Evolutionary conservation across 176 grass and related monocot genomes (phyloP).

Genomic region (Zizania latifolia): DNA sequence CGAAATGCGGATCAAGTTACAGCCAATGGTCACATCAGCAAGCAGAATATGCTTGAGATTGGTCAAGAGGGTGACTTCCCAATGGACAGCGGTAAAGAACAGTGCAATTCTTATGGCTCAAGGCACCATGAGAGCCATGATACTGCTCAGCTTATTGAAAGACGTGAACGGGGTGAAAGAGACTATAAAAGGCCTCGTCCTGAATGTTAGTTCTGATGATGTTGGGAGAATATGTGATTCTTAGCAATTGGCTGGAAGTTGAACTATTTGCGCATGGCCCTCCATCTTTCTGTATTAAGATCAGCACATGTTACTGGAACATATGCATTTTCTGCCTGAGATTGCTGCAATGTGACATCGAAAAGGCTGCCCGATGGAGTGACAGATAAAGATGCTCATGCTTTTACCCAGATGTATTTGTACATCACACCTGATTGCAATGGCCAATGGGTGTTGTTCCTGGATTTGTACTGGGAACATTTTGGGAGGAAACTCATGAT

Average conservation of each 20-base stretch:
- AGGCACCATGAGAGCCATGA: slow-evolving; percentile 6
- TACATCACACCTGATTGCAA: not conserved
- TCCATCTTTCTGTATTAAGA: not conserved
- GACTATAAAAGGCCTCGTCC: slow-evolving; percentile 17
- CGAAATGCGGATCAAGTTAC: slow-evolving; percentile 13
- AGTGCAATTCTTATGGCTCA: not conserved
- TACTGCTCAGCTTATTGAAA: slow-evolving; percentile 4
- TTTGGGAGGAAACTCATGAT: not conserved
- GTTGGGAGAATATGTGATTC: not conserved
- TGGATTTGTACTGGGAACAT: not conserved
- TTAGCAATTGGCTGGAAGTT: not conserved
- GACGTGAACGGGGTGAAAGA: slow-evolving; percentile 21
- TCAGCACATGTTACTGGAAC: not conserved
- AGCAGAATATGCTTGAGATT: slow-evolving; percentile 24
- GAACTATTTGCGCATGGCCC: not conserved
- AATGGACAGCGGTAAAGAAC: slow-evolving; percentile 27
- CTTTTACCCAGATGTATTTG: slow-evolving; percentile 1
- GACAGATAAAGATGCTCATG: slow-evolving; percentile 4
- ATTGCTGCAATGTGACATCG: not conserved
- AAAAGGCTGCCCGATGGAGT: not conserved
- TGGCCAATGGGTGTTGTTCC: not conserved
- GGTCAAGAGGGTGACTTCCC: slow-evolving; percentile 39
- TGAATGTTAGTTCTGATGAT: not conserved
- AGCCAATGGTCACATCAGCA: slow-evolving; percentile 39
- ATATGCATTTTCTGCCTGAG: not conserved